These are phyloP conservation scores for Juglanconis juglandina DNA, from an alignment of 2,329 filamentous ascomycete genomes.

Conservation along the genomic window DNA sequence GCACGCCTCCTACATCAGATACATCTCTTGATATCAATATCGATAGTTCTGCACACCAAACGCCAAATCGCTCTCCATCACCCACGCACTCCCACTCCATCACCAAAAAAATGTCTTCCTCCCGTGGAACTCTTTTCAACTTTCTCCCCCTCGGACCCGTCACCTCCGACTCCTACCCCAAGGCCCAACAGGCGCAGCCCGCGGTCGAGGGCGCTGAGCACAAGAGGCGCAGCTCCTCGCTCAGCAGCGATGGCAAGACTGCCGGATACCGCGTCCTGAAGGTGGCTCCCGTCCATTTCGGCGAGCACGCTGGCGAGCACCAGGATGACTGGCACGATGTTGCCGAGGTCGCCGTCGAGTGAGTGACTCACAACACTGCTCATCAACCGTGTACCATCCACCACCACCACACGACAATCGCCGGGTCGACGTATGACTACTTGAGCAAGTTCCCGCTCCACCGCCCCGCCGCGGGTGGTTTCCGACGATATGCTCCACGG, in stretches of 20 bases:
- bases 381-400: neutral
- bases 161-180: slow-evolving; percentile 55
- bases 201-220: slow-evolving; percentile 21
- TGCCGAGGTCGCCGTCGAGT: slow-evolving; percentile 32
- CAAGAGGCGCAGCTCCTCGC: slow-evolving; percentile 51
- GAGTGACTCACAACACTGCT: slow-evolving; percentile 10
- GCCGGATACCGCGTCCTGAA: slow-evolving; percentile 53
- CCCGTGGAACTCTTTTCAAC: slow-evolving; percentile 19
- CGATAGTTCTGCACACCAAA: neutral
- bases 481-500: neutral
- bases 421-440: neutral
- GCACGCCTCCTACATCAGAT: neutral
- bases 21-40: too few species aligned
- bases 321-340: slow-evolving; percentile 55
- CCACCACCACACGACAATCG: neutral
- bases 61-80: neutral
- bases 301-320: slow-evolving; percentile 55
- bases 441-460: neutral
- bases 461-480: neutral
- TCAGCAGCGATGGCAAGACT: slow-evolving; percentile 43
- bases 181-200: slow-evolving; percentile 30
- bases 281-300: slow-evolving; percentile 63
- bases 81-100: neutral
- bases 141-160: slow-evolving; percentile 60
- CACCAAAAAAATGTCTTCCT: slow-evolving; percentile 10